Conservation (phyloP, 2,329 filamentous ascomycete species). For the Venturia carpophila region DNA sequence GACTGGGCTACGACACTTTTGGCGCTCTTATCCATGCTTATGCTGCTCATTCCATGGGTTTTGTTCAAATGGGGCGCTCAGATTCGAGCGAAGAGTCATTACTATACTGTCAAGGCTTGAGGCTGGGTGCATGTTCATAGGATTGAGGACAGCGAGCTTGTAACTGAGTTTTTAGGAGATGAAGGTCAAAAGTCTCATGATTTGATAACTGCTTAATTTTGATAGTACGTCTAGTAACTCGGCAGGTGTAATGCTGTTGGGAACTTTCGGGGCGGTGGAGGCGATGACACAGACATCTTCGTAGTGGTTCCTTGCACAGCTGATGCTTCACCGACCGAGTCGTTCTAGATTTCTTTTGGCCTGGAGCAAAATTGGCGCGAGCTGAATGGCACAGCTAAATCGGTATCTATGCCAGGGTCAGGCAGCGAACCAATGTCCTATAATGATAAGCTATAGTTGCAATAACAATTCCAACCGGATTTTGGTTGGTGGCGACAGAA, state of each 20-base stretch:
- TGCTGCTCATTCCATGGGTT: slow-evolving; percentile 33
- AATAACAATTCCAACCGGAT: too few species aligned
- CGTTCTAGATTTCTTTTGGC: too few species aligned
- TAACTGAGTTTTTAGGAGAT: not conserved
- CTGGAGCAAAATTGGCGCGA: too few species aligned
- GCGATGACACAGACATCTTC: not conserved
- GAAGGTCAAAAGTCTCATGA: not conserved
- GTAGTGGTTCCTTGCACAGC: too few species aligned
- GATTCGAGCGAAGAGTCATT: slow-evolving; percentile 18
- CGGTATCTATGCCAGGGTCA: too few species aligned
- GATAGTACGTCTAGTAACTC: too few species aligned
- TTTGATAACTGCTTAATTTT: not conserved
- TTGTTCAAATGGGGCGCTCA: slow-evolving; percentile 25
- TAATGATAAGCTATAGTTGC: too few species aligned
- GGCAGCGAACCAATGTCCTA: too few species aligned
- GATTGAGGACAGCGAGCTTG: not conserved
- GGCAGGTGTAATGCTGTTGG: not conserved
- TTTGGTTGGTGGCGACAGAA: too few species aligned
- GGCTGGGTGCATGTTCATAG: not conserved
- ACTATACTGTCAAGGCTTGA: slow-evolving; percentile 17
- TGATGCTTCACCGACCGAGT: too few species aligned
- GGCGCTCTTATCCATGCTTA: slow-evolving; percentile 32
- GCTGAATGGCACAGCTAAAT: too few species aligned
- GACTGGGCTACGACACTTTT: slow-evolving; percentile 36
- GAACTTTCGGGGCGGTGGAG: not conserved